Evolutionary conservation across 495 filamentous ascomycete genomes (phyloP).

Genomic region (Oleoguttula mirabilis): DNA sequence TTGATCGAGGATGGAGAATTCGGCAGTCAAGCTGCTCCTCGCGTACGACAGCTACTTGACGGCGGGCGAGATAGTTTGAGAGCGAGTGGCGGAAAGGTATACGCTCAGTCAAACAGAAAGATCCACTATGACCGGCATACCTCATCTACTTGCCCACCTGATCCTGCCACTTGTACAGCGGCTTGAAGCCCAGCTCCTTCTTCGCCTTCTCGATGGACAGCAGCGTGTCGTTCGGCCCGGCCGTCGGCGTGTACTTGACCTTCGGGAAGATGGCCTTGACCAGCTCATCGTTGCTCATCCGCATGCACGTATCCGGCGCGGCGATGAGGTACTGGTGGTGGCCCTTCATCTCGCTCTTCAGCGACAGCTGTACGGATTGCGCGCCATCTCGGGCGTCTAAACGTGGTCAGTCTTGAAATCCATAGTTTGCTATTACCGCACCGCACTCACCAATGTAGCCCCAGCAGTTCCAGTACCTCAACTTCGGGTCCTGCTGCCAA

Average conservation of each 20-base stretch:
- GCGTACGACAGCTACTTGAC: no score
- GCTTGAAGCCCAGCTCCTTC: slow-evolving; percentile 13
- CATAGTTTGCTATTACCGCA: neutral
- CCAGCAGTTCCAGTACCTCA: slow-evolving; percentile 16
- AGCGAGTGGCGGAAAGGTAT: no score
- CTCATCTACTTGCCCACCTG: slow-evolving; percentile 8
- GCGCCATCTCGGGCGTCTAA: slow-evolving; percentile 12
- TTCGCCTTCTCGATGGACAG: slow-evolving; percentile 15
- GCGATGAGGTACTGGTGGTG: slow-evolving; percentile 16
- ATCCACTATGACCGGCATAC: no score
- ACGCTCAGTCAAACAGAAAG: no score
- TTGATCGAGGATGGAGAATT: no score
- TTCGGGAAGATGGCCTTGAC: slow-evolving; percentile 16
- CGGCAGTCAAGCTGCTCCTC: no score
- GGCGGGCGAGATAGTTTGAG: no score
- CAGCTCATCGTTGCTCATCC: slow-evolving; percentile 16
- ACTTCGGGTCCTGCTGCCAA: slow-evolving; percentile 15
- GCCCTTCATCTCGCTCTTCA: slow-evolving; percentile 11
- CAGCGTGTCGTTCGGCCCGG: slow-evolving; percentile 11
- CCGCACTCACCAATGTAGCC: slow-evolving; percentile 5
- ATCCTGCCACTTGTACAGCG: slow-evolving; percentile 13
- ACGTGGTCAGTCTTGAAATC: neutral
- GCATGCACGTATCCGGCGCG: slow-evolving; percentile 11
- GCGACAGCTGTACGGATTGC: slow-evolving; percentile 7
- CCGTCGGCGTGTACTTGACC: slow-evolving; percentile 10